Evolutionary conservation across 805 yeast species (phyloP), one percentile per base, ranked within the genome.

Genomic region (Nadsonia fulvescens): DNA sequence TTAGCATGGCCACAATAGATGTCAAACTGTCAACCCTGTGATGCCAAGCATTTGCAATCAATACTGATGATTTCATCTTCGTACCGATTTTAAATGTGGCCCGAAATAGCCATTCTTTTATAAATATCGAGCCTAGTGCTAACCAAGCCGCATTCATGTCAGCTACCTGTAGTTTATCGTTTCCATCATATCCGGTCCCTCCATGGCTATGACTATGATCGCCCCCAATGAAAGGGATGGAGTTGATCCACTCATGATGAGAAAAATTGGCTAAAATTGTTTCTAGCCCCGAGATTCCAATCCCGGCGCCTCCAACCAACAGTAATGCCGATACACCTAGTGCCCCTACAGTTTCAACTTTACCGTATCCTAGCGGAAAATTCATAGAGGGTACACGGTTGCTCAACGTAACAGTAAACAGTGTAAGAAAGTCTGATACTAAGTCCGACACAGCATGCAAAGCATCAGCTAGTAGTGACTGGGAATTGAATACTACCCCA

Each of bases 31-130:
- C 98, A 7, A 86, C 89, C 35, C 98, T 63, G 46, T 89, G 98
- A 48, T 89, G 98, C 96, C 98, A 89, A 3, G 98, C 98, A 44
- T 89, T 89, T 4, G 98, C 98, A 25, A 79, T 70, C 24, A 89
- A 59, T 3, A 89, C 96, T 35, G 81, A 79, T 1, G 94, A 81
- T 43, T 78, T 76, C 15, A 79, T 64, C 33, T 63, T 56, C 25
- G 59, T 57, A 1, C 95, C 98, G 12, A 89, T 69, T 33, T 69
- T 67, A 51, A 72, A 63, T 0, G 98, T 89, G 8, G 79, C 76
- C 32, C 68, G 68, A 51, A 68, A 89, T 21, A 89, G 66, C 65
- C 92, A 67, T 49, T 89, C 98, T 45, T 89, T 89, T 20, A 82
- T 64, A 3, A 61, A 66, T 32, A 89, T 79, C 1, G 94, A 79